A percentile compares a stretch with the other conserved stretches of the same genome.
phyloP scores from a whole-genome alignment of 352 stramenopile species.

The Phytophthora boehmeriae region DNA sequence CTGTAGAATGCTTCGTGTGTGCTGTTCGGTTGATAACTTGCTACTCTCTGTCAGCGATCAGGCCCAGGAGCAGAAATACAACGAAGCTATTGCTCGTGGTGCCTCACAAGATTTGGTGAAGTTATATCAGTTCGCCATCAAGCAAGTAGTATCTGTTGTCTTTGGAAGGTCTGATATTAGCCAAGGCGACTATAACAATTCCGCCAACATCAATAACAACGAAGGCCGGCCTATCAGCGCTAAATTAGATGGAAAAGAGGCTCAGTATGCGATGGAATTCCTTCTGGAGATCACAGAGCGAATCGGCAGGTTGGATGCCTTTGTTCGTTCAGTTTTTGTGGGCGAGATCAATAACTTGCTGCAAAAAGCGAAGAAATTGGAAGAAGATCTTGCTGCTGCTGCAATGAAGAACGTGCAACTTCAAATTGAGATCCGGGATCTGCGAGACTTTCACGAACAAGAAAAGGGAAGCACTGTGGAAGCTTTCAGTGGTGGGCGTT shows the following conservation, averaged over 20 bases:
- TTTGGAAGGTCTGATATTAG: constrained; percentile 23
- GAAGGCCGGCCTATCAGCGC: neutral
- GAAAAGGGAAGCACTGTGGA: constrained; percentile 22
- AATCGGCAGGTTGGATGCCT: constrained; percentile 43
- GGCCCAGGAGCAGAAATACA: constrained; percentile 55
- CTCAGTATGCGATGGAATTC: constrained; percentile 53
- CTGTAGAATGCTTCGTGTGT: constrained; percentile 67
- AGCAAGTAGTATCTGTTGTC: constrained; percentile 40
- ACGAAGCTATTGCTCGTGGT: constrained; percentile 47
- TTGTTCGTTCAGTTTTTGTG: constrained; percentile 43
- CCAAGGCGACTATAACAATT: constrained; percentile 7
- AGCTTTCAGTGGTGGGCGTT: constrained; percentile 4
- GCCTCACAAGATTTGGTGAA: constrained; percentile 49
- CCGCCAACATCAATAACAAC: neutral
- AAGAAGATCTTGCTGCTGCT: constrained; percentile 16
- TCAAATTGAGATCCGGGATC: constrained; percentile 44
- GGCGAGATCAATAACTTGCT: constrained; percentile 30
- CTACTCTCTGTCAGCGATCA: constrained; percentile 57
- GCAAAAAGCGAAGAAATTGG: constrained; percentile 7
- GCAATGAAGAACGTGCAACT: constrained; percentile 33
- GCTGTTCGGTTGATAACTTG: constrained; percentile 72
- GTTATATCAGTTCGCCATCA: constrained; percentile 54
- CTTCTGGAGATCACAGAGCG: constrained; percentile 45
- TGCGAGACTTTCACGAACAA: constrained; percentile 52
- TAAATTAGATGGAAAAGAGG: constrained; percentile 36